A percentile compares a stretch with the other conserved stretches of the same genome.
Conservation (phyloP, 2,329 filamentous ascomycete genomes). For the Simplicillium aogashimaense region DNA sequence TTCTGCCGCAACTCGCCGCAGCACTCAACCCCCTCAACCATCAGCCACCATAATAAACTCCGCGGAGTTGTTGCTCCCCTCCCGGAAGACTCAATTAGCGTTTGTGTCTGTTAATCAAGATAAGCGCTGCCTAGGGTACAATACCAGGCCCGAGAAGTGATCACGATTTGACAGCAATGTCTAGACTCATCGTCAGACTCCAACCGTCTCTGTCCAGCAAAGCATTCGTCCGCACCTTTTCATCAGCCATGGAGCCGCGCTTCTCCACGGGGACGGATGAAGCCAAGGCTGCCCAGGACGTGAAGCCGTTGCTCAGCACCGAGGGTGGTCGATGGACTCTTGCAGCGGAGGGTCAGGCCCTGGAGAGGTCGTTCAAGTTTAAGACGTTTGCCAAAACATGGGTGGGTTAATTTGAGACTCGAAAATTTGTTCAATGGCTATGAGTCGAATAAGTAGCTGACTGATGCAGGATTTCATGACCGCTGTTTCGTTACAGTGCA, state of each 20-base stretch:
- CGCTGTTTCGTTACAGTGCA: constrained; percentile 57
- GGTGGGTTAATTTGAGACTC: constrained; percentile 29
- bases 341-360: constrained; percentile 36
- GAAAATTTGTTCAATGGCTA: not conserved
- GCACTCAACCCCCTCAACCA: too few species aligned
- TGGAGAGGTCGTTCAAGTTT: constrained; percentile 53
- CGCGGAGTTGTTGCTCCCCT: too few species aligned
- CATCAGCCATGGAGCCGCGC: constrained; percentile 17
- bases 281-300: constrained; percentile 19
- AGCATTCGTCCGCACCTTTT: constrained; percentile 5
- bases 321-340: constrained; percentile 38
- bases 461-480: constrained; percentile 63
- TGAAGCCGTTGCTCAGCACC: constrained; percentile 30
- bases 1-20: too few species aligned
- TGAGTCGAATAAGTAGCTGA: not conserved
- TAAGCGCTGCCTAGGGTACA: too few species aligned
- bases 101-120: too few species aligned
- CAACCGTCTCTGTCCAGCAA: not conserved
- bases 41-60: too few species aligned
- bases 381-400: constrained; percentile 57
- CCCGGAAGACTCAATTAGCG: too few species aligned
- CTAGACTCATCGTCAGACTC: too few species aligned
- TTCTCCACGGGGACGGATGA: constrained; percentile 39
- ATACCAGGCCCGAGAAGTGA: too few species aligned
- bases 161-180: too few species aligned